Evolutionary conservation across 2,329 filamentous ascomycete genomes (phyloP).

Genomic region (Phialophora expanda): DNA sequence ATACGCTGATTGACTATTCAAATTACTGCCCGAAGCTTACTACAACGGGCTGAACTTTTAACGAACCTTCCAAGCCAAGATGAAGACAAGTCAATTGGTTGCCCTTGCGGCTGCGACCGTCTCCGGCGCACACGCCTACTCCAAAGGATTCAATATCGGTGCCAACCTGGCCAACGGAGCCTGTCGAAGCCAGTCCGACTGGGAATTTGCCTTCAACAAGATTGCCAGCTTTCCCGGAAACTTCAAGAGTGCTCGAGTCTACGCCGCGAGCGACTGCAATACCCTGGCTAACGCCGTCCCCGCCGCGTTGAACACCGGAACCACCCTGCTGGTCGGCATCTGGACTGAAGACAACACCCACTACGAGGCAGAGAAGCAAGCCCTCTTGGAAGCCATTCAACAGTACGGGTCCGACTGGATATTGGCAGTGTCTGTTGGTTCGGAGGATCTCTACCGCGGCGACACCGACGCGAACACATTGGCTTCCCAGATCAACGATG

Average conservation of each 20-base stretch:
- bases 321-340: slow-evolving; percentile 67
- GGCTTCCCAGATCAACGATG: slow-evolving; percentile 56
- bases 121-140: slow-evolving; percentile 39
- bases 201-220: slow-evolving; percentile 41
- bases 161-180: slow-evolving; percentile 40
- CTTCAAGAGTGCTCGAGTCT: slow-evolving; percentile 42
- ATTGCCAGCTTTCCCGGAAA: slow-evolving; percentile 40
- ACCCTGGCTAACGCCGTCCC: slow-evolving; percentile 57
- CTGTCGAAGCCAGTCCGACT: slow-evolving; percentile 42
- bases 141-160: slow-evolving; percentile 43
- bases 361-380: slow-evolving; percentile 65
- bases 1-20: neutral
- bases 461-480: slow-evolving; percentile 51
- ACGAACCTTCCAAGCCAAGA: slow-evolving; percentile 4
- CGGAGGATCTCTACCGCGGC: slow-evolving; percentile 69
- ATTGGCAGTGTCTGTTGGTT: slow-evolving; percentile 69
- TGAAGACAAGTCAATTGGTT: slow-evolving; percentile 36
- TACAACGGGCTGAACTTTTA: neutral
- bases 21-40: neutral
- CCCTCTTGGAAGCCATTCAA: slow-evolving; percentile 62
- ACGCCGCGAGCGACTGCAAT: slow-evolving; percentile 52
- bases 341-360: slow-evolving; percentile 59
- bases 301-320: slow-evolving; percentile 66
- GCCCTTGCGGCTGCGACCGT: slow-evolving; percentile 23
- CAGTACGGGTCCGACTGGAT: slow-evolving; percentile 64